Conservation (phyloP, 257 asterid species). For the Fraxinus quadrangulata region DNA sequence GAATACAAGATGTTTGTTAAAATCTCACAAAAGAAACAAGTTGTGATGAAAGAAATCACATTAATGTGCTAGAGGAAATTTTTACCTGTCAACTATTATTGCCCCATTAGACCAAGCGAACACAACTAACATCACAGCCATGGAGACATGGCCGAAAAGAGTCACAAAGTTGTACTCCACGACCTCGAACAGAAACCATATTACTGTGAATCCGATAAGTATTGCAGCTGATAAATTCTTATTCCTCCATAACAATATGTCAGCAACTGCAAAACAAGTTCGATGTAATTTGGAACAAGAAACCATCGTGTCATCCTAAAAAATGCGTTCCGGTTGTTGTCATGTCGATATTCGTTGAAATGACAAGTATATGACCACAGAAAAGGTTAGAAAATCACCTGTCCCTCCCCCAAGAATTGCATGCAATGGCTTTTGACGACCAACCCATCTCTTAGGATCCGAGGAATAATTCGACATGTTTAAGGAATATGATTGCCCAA, state of each 20-base stretch:
- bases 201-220: slow-evolving; percentile 48
- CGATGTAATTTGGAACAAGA: no score
- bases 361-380: background rate
- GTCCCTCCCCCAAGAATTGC: slow-evolving; percentile 69
- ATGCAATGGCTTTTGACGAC: slow-evolving; percentile 57
- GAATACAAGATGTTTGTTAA: background rate
- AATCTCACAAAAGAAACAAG: background rate
- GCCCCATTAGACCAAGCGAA: slow-evolving; percentile 74
- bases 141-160: slow-evolving; percentile 55
- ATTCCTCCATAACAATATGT: slow-evolving; percentile 69
- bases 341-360: no score
- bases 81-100: slow-evolving; percentile 53
- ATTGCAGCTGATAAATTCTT: slow-evolving; percentile 68
- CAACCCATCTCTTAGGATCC: slow-evolving; percentile 47
- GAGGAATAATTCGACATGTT: slow-evolving; percentile 57
- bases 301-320: background rate
- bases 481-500: background rate
- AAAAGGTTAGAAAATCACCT: slow-evolving; percentile 39
- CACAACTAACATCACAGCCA: slow-evolving; percentile 50
- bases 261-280: slow-evolving; percentile 54
- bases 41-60: background rate
- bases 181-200: slow-evolving; percentile 83
- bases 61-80: background rate
- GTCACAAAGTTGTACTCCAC: slow-evolving; percentile 71
- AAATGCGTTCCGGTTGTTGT: background rate